Evolutionary conservation across 31 red algal genomes (phyloP), one percentile per base, ranked within the genome.

Genomic region (Asparagopsis taxiformis): DNA sequence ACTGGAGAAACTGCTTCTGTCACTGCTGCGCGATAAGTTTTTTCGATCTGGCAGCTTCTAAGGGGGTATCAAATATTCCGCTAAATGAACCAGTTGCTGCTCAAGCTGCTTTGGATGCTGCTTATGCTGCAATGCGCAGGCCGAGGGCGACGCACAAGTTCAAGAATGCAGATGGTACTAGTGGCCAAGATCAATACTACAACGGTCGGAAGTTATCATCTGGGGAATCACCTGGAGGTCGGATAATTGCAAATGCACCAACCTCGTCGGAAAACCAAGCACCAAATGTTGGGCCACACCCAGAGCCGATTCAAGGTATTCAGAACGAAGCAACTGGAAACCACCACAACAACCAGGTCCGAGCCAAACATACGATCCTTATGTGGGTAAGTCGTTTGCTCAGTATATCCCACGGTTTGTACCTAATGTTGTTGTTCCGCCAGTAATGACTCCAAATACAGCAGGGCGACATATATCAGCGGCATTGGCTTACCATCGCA

Each of bases 21-120:
- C 26, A 4, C 26, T 5, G 26, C 26, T 55, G 21, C 22, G 21
- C 4, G n/a, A n/a, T n/a, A 58, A 59, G 56, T 75, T 75, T 48
- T n/a, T 75, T 75, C 32, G 71, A 75, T 26, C 26, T 75, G 22
- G 52, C 71, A 25, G 71, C 71, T 13, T 59, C 71, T 3, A 75
- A 75, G 32, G 71, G 71, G 10, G 53, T 48, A 0, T 75, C 53
- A 13, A 62, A 75, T 31, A 75, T 75, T 62, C 71, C 71, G 13
- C 13, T 62, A 11, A 75, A 75, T 33, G 71, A 75, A 61, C 71
- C 71, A 61, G 9, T 15, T 22, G 41, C 61, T 25, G 53, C 71
- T 2, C 53, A 75, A 75, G 71, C 71, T 24, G 71, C 71, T 2
- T 61, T 75, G 71, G 71, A 75, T 28, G 71, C 71, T 3, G 53